These are phyloP conservation scores for Gryganskiella cystojenkinii DNA, from an alignment of 192 early-diverging fungal genomes.

Conservation along the genomic window DNA sequence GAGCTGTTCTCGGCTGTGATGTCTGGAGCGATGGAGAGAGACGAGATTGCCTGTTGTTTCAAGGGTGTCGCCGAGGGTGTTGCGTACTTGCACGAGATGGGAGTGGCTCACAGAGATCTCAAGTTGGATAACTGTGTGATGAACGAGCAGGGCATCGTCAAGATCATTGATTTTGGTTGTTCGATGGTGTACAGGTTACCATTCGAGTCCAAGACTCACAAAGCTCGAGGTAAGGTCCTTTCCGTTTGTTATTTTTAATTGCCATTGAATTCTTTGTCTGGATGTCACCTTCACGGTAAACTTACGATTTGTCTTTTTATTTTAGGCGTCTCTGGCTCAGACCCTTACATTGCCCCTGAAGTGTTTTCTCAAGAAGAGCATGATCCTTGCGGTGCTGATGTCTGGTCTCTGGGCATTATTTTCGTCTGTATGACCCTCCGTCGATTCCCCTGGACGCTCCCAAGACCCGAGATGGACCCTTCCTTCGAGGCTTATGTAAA, in stretches of 20 bases:
- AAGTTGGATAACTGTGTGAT: too few species aligned
- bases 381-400: constrained; percentile 79
- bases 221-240: constrained; percentile 51
- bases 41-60: constrained; percentile 86
- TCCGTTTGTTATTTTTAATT: constrained; percentile 52
- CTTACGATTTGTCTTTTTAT: constrained; percentile 60
- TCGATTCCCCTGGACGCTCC: constrained; percentile 70
- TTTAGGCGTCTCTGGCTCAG: constrained; percentile 84
- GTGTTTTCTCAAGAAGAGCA: constrained; percentile 71
- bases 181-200: constrained; percentile 85
- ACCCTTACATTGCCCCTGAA: constrained; percentile 96
- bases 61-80: constrained; percentile 84
- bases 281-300: too few species aligned
- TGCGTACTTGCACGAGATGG: constrained; percentile 84
- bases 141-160: too few species aligned
- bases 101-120: constrained; percentile 91
- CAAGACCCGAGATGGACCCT: constrained; percentile 59
- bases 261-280: too few species aligned
- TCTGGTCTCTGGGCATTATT: constrained; percentile 90
- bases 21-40: constrained; percentile 69
- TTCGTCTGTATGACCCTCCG: constrained; percentile 74
- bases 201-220: constrained; percentile 60
- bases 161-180: constrained; percentile 81
- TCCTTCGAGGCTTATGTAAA: constrained; percentile 61
- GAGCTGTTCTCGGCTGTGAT: constrained; percentile 85